A percentile compares a stretch with the other conserved stretches of the same genome.
Evolutionary conservation across 108 stramenopile genomes (phyloP).

Genomic region (Conticribra weissflogii): DNA sequence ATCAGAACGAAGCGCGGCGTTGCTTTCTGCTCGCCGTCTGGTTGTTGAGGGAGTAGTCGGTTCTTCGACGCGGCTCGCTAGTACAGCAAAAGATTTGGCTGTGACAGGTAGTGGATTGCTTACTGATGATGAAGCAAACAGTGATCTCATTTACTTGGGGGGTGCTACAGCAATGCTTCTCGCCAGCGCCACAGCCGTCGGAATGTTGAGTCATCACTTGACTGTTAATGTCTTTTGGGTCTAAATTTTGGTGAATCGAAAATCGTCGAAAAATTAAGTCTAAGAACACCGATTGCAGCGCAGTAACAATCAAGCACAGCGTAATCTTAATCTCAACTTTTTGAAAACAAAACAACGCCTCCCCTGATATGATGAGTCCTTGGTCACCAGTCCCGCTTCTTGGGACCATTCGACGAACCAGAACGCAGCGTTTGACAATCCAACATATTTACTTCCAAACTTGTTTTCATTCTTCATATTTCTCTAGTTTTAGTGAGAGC

Average conservation of each 20-base stretch:
- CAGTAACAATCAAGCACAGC: too few relatives aligned
- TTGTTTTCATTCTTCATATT: too few relatives aligned
- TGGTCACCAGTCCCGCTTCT: too few relatives aligned
- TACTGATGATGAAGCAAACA: conserved; percentile 37
- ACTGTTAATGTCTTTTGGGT: conserved; percentile 94
- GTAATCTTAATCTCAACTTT: too few relatives aligned
- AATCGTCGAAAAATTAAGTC: too few relatives aligned
- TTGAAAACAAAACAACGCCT: too few relatives aligned
- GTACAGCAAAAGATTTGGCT: conserved; percentile 19
- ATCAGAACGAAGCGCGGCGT: conserved; percentile 23
- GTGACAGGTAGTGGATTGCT: conserved; percentile 15
- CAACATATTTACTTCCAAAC: too few relatives aligned
- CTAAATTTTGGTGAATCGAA: conserved; percentile 40
- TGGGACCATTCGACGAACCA: too few relatives aligned
- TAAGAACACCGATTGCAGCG: too few relatives aligned
- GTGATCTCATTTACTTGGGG: conserved; percentile 55
- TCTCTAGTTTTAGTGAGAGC: too few relatives aligned
- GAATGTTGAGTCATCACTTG: conserved; percentile 83
- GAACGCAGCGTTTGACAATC: too few relatives aligned
- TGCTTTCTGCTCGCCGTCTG: conserved; percentile 4
- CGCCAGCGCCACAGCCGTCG: conserved; percentile 70
- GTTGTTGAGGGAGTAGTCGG: neutral
- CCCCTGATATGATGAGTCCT: too few relatives aligned
- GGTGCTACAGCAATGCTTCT: conserved; percentile 67
- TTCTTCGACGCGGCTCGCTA: conserved; percentile 13